Conservation (phyloP, 176 grass and related monocot species). For the Cenchrus fungigraminus region DNA sequence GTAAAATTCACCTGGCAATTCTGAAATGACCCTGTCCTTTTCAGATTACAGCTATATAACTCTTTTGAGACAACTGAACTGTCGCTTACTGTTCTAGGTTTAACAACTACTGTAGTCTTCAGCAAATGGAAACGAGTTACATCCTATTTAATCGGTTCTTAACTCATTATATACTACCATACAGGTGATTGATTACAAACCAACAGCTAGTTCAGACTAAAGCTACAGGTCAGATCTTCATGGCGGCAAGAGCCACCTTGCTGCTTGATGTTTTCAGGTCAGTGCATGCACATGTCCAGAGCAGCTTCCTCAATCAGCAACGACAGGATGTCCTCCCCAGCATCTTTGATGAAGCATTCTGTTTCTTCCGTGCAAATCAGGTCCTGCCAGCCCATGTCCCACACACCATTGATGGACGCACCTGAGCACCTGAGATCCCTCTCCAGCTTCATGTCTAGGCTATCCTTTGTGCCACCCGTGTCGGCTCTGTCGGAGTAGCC, state of each 20-base stretch:
- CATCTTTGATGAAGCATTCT: conserved; percentile 46
- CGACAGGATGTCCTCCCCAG: conserved; percentile 50
- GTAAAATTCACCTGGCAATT: no score
- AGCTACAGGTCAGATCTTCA: conserved; percentile 13
- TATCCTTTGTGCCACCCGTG: conserved; percentile 39
- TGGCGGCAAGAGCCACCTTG: not conserved
- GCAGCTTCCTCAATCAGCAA: conserved; percentile 62
- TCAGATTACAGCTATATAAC: no score
- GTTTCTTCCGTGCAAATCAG: conserved; percentile 72
- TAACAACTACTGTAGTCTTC: not conserved
- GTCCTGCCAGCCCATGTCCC: conserved; percentile 76
- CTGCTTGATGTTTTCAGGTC: not conserved
- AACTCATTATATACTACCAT: not conserved
- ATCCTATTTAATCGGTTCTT: not conserved
- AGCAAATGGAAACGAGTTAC: not conserved
- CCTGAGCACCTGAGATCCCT: conserved; percentile 64
- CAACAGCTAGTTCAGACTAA: not conserved
- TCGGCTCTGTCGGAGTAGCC: conserved; percentile 24
- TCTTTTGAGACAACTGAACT: no score
- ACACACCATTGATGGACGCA: conserved; percentile 45
- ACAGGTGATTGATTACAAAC: not conserved
- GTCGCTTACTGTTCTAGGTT: not conserved
- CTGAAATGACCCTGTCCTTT: not conserved
- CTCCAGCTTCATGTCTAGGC: conserved; percentile 64
- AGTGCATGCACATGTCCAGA: conserved; percentile 36